Percentiles rank a stretch among this genome's conserved stretches.
Evolutionary conservation across 306 rosid species (phyloP).

Genomic region (Oxytropis ochrocephala): DNA sequence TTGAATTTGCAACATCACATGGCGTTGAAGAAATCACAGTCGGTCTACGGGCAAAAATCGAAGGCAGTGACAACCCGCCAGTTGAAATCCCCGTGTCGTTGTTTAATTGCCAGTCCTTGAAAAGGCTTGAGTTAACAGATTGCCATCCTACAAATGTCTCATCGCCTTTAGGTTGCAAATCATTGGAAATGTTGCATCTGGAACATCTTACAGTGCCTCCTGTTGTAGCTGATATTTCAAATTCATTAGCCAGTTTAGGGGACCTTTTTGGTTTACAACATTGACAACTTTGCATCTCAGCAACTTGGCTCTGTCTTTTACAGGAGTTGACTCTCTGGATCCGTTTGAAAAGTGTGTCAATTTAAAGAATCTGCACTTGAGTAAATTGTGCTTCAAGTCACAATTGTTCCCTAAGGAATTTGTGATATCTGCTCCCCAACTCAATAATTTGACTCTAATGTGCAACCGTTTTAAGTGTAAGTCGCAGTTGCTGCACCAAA

Average conservation of each 20-base stretch:
- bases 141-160: conserved; percentile 33
- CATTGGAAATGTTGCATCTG: conserved; percentile 27
- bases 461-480: conserved; percentile 38
- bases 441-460: conserved; percentile 25
- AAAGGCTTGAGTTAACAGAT: conserved; percentile 39
- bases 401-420: conserved; percentile 34
- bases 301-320: conserved; percentile 26
- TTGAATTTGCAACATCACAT: conserved; percentile 32
- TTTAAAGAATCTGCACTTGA: conserved; percentile 36
- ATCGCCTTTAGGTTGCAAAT: conserved; percentile 18
- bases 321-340: conserved; percentile 22
- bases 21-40: conserved; percentile 38
- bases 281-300: conserved; percentile 40
- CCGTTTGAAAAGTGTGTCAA: conserved; percentile 36
- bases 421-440: conserved; percentile 42
- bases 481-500: conserved; percentile 34
- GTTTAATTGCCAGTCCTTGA: conserved; percentile 33
- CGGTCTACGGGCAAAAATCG: conserved; percentile 33
- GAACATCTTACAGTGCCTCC: conserved; percentile 29
- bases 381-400: conserved; percentile 33
- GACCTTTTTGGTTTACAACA: conserved; percentile 30
- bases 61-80: conserved; percentile 44
- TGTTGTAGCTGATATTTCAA: conserved; percentile 16
- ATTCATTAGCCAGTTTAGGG: conserved; percentile 26
- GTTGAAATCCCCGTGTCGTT: conserved; percentile 34